Evolutionary conservation across 2,329 filamentous ascomycete genomes (phyloP).

Genomic region (Nemania abortiva): DNA sequence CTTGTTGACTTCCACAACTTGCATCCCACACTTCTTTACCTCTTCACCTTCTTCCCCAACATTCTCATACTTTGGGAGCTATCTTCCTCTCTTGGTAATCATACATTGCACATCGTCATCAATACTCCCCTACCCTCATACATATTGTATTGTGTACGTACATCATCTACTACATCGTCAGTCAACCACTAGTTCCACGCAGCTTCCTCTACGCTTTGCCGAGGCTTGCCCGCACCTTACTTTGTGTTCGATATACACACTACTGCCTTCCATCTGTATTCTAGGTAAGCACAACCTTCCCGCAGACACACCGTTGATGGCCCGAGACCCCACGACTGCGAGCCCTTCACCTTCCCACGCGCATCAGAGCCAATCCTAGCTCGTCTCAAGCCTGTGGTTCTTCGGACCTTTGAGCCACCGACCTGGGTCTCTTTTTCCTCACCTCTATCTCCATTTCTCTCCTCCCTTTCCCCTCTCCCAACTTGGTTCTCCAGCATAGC

Average conservation of each 20-base stretch:
- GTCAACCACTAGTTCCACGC: slow-evolving; percentile 8
- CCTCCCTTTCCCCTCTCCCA: slow-evolving; percentile 40
- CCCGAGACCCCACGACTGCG: background rate
- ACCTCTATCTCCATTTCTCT: slow-evolving; percentile 38
- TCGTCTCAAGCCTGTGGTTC: slow-evolving; percentile 23
- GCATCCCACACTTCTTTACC: background rate
- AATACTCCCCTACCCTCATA: slow-evolving; percentile 8
- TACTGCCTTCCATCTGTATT: slow-evolving; percentile 16
- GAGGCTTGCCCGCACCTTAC: slow-evolving; percentile 29
- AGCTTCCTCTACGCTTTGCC: slow-evolving; percentile 27
- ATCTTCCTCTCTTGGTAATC: background rate
- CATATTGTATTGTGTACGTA: slow-evolving; percentile 16
- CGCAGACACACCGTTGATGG: background rate
- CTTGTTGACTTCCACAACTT: background rate
- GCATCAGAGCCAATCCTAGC: background rate
- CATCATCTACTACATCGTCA: slow-evolving; percentile 15
- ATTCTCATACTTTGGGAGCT: background rate
- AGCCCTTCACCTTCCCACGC: slow-evolving; percentile 27
- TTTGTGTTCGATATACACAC: slow-evolving; percentile 18
- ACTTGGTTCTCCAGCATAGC: slow-evolving; percentile 58
- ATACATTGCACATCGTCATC: background rate
- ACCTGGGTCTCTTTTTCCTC: slow-evolving; percentile 23
- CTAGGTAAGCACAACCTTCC: slow-evolving; percentile 30
- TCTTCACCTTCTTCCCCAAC: slow-evolving; percentile 1
- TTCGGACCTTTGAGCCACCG: slow-evolving; percentile 6